Conservation (phyloP, 2,329 filamentous ascomycete genomes). For the Scytalidium lignicola region DNA sequence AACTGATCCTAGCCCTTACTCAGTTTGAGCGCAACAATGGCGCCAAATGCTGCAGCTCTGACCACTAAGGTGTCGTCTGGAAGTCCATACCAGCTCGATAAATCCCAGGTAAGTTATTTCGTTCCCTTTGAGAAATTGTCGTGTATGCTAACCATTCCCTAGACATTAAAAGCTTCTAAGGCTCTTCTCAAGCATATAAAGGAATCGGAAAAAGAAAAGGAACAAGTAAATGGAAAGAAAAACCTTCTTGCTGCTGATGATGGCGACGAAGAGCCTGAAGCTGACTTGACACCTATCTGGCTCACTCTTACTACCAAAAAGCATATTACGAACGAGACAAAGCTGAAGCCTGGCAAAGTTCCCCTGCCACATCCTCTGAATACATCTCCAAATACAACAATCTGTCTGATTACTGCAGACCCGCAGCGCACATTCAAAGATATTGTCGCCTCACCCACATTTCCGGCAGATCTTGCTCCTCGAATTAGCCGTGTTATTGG, state of each 20-base stretch:
- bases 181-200: slow-evolving; percentile 59
- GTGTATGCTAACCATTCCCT: slow-evolving; percentile 6
- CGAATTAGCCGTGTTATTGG: slow-evolving; percentile 75
- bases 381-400: slow-evolving; percentile 57
- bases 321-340: slow-evolving; percentile 65
- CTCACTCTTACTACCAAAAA: slow-evolving; percentile 60
- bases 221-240: slow-evolving; percentile 42
- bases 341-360: slow-evolving; percentile 81
- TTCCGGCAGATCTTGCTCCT: slow-evolving; percentile 60
- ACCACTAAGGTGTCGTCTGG: slow-evolving; percentile 28
- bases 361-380: slow-evolving; percentile 71
- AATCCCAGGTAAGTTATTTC: slow-evolving; percentile 22
- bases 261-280: slow-evolving; percentile 36
- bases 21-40: slow-evolving; percentile 16
- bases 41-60: slow-evolving; percentile 21
- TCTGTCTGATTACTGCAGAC: slow-evolving; percentile 82
- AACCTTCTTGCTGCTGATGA: slow-evolving; percentile 46
- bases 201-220: slow-evolving; percentile 44
- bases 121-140: not conserved
- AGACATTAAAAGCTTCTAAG: slow-evolving; percentile 59
- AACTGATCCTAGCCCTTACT: not conserved
- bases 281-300: slow-evolving; percentile 52
- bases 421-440: slow-evolving; percentile 88
- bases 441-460: slow-evolving; percentile 67
- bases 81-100: slow-evolving; percentile 27